These are phyloP conservation scores for Scortechinia acanthostroma DNA, from an alignment of 2,329 filamentous ascomycete species.

Conservation along the genomic window DNA sequence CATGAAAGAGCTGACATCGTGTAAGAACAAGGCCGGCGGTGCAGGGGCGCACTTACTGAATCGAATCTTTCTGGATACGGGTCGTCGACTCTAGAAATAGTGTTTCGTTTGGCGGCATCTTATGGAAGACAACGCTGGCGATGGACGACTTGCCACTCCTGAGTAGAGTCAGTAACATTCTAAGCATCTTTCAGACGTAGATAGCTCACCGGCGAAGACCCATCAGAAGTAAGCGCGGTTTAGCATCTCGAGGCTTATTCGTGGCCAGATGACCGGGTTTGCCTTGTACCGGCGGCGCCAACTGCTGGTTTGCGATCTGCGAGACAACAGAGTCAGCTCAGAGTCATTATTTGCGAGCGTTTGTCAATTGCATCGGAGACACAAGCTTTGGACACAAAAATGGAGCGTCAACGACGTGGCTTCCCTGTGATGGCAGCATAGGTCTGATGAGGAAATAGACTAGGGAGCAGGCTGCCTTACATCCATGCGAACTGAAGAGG, in stretches of 20 bases:
- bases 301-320: not conserved
- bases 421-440: no score
- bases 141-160: conserved; percentile 98
- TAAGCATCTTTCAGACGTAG: not conserved
- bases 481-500: not conserved
- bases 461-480: conserved; percentile 3
- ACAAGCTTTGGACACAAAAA: not conserved
- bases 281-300: not conserved
- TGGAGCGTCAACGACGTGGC: no score
- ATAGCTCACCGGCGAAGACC: not conserved
- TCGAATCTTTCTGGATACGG: conserved; percentile 85
- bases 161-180: conserved; percentile 8
- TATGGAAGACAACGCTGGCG: conserved; percentile 97
- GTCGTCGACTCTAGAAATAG: conserved; percentile 93
- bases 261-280: not conserved
- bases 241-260: not conserved
- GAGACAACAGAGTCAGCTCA: not conserved
- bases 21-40: conserved; percentile 4
- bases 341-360: no score
- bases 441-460: conserved; percentile 34
- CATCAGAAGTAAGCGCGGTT: not conserved
- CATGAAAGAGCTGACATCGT: conserved; percentile 78
- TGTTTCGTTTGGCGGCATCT: conserved; percentile 90
- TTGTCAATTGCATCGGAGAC: not conserved
- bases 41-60: conserved; percentile 61